Evolutionary conservation across 345 rosid species (phyloP), one percentile per base, ranked within the genome.

Genomic region (Hibiscus syriacus): DNA sequence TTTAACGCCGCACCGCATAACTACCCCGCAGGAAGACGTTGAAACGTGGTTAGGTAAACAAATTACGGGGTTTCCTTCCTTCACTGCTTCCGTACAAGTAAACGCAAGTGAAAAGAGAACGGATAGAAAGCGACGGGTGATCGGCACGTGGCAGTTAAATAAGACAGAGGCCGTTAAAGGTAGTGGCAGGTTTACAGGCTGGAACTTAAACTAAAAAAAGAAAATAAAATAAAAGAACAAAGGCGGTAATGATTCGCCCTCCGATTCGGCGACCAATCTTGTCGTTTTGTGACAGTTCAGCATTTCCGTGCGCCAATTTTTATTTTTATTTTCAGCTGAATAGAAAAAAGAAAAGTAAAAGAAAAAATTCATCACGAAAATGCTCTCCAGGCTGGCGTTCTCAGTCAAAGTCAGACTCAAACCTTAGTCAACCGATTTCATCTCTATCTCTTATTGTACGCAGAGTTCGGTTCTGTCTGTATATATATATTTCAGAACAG

Each of bases 331-430:
- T 36, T 49, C 10, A 19, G 3, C 55, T 41, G 6, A 52, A 46
- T 11, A 2, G 0, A 45, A 4, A 14, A 3, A 23, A 23, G 7
- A 54, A 45, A 66, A 67, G 19, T 3, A 53, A 62, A 29, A 66
- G 25, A 2, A 66, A 57, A 68, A 41, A 63, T 60, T 36, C 56
- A 59, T 46, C 61, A 61, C 39, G 74, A 69, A 79, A 81, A 68
- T 86, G 96, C 61, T 9, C 17, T 74, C 85, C 96, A 89, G 96
- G 80, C 92, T 89, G 92, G 92, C 86, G 52, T 71, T 71, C 76
- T 63, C 81, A 43, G 92, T 89, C 90, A 82, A 88, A 88, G 73
- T 68, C 73, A 75, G 81, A 77, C 69, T 69, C 67, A 71, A 72
- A 56, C 74, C 73, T 27, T 63, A 72, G 80, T 83, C 75, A 86